Evolutionary conservation across 768 basidiomycete species (phyloP).

Genomic region (Russula earlei): DNA sequence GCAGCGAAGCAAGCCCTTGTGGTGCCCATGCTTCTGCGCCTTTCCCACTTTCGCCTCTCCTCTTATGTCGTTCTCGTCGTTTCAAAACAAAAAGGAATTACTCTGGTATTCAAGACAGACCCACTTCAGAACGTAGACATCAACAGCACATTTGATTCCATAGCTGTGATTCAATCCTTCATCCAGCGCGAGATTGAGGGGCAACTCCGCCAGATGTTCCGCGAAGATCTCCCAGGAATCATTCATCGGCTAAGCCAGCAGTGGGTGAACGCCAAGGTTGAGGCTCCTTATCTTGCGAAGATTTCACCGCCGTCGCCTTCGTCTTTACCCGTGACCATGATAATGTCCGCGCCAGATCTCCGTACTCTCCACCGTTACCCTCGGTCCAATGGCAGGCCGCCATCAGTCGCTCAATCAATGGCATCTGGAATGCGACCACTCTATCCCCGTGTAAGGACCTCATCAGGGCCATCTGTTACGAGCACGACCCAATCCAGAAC

Average conservation of each 20-base stretch:
- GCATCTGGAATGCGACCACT: constrained; percentile 2
- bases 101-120: constrained; percentile 98
- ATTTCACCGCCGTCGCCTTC: constrained; percentile 29
- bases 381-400: neutral
- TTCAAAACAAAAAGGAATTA: constrained; percentile 95
- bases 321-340: constrained; percentile 11
- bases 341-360: constrained; percentile 14
- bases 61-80: constrained; percentile 98
- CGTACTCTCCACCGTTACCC: neutral
- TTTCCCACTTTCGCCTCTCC: constrained; percentile 88
- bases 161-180: constrained; percentile 95
- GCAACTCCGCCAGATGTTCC: constrained; percentile 95
- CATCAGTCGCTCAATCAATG: constrained; percentile 3
- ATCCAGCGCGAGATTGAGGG: constrained; percentile 97
- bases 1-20: constrained; percentile 92
- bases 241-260: constrained; percentile 93
- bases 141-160: constrained; percentile 94
- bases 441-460: constrained; percentile 9
- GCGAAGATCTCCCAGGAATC: constrained; percentile 92
- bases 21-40: constrained; percentile 95
- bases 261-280: constrained; percentile 92
- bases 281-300: constrained; percentile 75
- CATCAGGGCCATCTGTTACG: constrained; percentile 9
- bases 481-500: constrained; percentile 8
- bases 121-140: constrained; percentile 97